phyloP scores from a whole-genome alignment of 2,329 filamentous ascomycete genomes.

The Cladosporium sp. region DNA sequence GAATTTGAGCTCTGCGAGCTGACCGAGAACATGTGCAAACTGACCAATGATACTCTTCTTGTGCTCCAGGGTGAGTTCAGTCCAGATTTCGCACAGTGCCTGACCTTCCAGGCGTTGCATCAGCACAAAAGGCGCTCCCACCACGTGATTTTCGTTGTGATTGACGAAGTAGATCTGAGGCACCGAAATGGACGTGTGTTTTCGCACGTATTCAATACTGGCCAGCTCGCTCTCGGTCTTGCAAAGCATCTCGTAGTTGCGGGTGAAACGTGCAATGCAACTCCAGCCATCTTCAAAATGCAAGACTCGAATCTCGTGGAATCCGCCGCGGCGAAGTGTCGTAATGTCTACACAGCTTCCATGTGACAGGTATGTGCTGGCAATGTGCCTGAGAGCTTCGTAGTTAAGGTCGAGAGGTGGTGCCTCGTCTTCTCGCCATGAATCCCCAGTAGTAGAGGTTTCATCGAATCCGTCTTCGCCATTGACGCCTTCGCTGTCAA shows the following conservation, averaged over 20 bases:
- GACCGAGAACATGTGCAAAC: neutral
- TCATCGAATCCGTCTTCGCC: no score
- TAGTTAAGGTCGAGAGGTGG: constrained; percentile 19
- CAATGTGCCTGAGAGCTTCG: constrained; percentile 23
- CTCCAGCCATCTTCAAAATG: constrained; percentile 24
- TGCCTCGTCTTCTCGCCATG: neutral
- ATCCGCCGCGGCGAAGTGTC: constrained; percentile 2
- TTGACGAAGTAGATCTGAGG: no score
- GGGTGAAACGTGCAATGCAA: constrained; percentile 22
- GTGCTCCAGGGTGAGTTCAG: constrained; percentile 12
- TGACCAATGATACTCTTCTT: constrained; percentile 15
- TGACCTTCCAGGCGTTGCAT: constrained; percentile 23
- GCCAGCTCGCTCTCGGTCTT: constrained; percentile 22
- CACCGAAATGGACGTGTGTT: no score
- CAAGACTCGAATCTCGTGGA: constrained; percentile 18
- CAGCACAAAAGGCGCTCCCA: no score
- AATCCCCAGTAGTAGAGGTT: neutral
- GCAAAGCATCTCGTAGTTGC: constrained; percentile 10
- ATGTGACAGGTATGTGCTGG: constrained; percentile 17
- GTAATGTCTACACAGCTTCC: constrained; percentile 18
- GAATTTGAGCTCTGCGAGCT: constrained; percentile 15
- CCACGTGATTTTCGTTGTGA: no score
- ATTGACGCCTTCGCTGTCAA: no score
- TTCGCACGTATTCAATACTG: constrained; percentile 7
- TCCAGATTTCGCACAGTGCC: constrained; percentile 14